These are phyloP conservation scores for Aspergillus haitiensis DNA, from an alignment of 495 filamentous ascomycete species.

Conservation along the genomic window DNA sequence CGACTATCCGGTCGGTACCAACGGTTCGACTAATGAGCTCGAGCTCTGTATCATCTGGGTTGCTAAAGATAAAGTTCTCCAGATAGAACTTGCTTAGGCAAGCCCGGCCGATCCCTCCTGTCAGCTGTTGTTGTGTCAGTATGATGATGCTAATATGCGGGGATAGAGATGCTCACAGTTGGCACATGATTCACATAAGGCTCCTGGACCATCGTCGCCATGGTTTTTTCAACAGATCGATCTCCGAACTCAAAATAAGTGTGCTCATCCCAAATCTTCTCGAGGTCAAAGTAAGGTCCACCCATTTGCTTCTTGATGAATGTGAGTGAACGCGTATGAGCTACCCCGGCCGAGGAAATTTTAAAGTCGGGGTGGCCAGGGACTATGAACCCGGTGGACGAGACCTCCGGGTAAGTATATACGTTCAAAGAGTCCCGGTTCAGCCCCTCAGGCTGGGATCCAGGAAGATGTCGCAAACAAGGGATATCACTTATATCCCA, in stretches of 20 bases:
- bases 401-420: slow-evolving; percentile 29
- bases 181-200: slow-evolving; percentile 63
- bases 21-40: slow-evolving; percentile 71
- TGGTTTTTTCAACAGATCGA: slow-evolving; percentile 44
- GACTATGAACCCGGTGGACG: slow-evolving; percentile 31
- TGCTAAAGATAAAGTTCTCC: slow-evolving; percentile 71
- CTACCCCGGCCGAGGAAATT: slow-evolving; percentile 30
- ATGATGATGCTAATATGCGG: neutral
- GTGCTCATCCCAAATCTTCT: slow-evolving; percentile 61
- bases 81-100: slow-evolving; percentile 67
- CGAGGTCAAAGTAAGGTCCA: slow-evolving; percentile 56
- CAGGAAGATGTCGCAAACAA: slow-evolving; percentile 18
- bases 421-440: neutral
- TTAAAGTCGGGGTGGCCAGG: slow-evolving; percentile 36
- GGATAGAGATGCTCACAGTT: slow-evolving; percentile 35
- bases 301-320: slow-evolving; percentile 37
- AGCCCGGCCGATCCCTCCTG: slow-evolving; percentile 68
- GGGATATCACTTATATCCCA: slow-evolving; percentile 20
- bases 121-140: slow-evolving; percentile 41
- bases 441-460: neutral
- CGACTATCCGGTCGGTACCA: slow-evolving; percentile 57
- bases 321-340: slow-evolving; percentile 36
- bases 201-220: slow-evolving; percentile 58
- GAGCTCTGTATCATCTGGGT: slow-evolving; percentile 62
- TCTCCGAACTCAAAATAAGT: slow-evolving; percentile 41